Base-by-base conservation (phyloP, 2,329 filamentous ascomycete species). In the Lachnellula arida region DNA sequence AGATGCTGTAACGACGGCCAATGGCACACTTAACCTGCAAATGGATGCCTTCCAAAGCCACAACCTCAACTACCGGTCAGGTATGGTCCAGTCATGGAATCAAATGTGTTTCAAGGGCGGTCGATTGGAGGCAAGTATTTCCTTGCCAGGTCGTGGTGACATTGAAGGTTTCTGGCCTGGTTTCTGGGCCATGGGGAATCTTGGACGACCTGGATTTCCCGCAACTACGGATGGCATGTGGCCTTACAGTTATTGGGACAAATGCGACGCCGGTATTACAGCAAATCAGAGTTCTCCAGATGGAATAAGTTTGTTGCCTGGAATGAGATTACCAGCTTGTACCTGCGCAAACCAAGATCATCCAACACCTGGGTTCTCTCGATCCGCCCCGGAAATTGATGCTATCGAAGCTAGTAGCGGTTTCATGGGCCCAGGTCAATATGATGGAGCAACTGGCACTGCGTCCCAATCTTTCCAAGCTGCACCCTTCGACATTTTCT, bases 51-150 rank as follows among this genome's bases (percentile, higher is more conserved):
- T 85, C 67, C 71, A 80, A 59, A 89, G 81, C 60, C 85, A 89
- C 67, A 78, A 79, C 48, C 72, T 88, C 22, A 78, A 86, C 57
- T 89, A 85, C 66, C 79, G 86, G 50, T 88, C 85, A 5, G 85
- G 85, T n/a, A 89, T 89, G 86, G 62, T 89, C 8, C 85, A 89
- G 65, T 87, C 82, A 11, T 89, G 86, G 86, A 89, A 89, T 69
- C 82, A 87, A 67, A 68, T 89, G 53, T 88, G 86, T 70, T 89
- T 88, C 74, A 88, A 86, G 58, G 85, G 85, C 34, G 86, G 86
- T 3, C 79, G 85, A 48, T 67, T 89, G 14, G 86, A 89, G 72
- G 85, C 85, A 19, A 86, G 83, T 65, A 82, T 89, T 51, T 89
- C 86, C 4, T 74, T 89, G 5, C 86, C 86, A 14, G 86, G 86